Evolutionary conservation across 257 asterid species (phyloP).

Genomic region (Voacanga thouarsii): DNA sequence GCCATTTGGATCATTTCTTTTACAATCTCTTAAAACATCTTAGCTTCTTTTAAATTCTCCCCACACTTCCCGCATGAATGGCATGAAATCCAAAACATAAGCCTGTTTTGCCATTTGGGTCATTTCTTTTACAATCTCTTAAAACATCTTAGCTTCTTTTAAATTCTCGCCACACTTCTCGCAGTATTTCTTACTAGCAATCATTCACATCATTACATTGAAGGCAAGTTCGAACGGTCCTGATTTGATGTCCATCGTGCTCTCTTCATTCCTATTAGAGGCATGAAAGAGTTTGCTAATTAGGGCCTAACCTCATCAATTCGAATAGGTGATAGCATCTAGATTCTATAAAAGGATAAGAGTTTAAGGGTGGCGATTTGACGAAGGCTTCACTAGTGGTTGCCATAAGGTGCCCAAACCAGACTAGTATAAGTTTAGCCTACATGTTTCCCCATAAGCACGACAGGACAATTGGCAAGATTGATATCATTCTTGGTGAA

Average conservation of each 20-base stretch:
- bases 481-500: neutral
- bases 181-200: constrained; percentile 51
- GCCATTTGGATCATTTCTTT: constrained; percentile 21
- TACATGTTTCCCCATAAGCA: neutral
- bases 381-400: constrained; percentile 2
- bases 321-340: constrained; percentile 34
- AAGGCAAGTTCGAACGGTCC: constrained; percentile 38
- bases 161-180: constrained; percentile 27
- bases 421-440: neutral
- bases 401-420: constrained; percentile 5
- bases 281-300: constrained; percentile 21
- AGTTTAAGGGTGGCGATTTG: constrained; percentile 42
- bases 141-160: constrained; percentile 28
- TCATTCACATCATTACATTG: constrained; percentile 54
- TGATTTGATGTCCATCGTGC: constrained; percentile 36
- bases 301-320: constrained; percentile 39
- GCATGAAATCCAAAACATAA: constrained; percentile 54
- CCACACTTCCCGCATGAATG: constrained; percentile 40
- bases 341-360: constrained; percentile 30
- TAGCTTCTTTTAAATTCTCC: constrained; percentile 27
- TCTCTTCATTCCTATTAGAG: constrained; percentile 5
- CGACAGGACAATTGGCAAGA: constrained; percentile 6
- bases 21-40: constrained; percentile 24
- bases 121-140: constrained; percentile 28
- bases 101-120: constrained; percentile 16